These are phyloP conservation scores for Lactarius vividus DNA, from an alignment of 768 basidiomycete genomes.

Conservation along the genomic window DNA sequence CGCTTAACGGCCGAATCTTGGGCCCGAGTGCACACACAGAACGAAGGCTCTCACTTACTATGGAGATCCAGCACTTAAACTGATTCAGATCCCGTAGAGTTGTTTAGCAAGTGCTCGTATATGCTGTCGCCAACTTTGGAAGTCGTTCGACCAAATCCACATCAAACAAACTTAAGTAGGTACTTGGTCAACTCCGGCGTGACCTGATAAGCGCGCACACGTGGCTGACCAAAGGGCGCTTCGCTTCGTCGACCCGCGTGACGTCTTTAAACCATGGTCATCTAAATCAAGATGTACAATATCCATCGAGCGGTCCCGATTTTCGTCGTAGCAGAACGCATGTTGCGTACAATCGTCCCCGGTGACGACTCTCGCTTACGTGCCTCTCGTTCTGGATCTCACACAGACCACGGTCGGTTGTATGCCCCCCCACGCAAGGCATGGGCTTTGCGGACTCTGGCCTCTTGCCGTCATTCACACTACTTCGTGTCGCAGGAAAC, in stretches of 20 bases:
- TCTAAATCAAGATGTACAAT: not conserved
- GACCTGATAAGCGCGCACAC: not conserved
- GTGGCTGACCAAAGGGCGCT: not conserved
- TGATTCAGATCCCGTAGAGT: not conserved
- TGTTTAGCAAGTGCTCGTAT: not conserved
- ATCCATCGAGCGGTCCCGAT: constrained; percentile 1
- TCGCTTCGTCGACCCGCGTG: not conserved
- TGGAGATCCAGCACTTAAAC: not conserved
- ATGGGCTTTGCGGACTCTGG: constrained; percentile 5
- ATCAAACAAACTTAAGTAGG: not conserved
- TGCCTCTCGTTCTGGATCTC: not conserved
- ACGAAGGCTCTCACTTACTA: not conserved
- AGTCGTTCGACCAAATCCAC: not conserved
- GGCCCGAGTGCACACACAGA: not conserved
- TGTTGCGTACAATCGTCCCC: not conserved
- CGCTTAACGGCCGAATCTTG: not conserved
- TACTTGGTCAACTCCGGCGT: too few relatives aligned
- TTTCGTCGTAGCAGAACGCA: not conserved
- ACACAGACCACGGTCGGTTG: not conserved
- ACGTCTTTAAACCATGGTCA: not conserved
- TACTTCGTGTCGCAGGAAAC: not conserved
- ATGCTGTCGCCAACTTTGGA: not conserved
- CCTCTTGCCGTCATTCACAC: not conserved
- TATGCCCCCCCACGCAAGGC: not conserved
- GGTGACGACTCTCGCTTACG: not conserved